Conservation (phyloP, 1,139 yeast genomes). For the Kodamaea derodonti region DNA sequence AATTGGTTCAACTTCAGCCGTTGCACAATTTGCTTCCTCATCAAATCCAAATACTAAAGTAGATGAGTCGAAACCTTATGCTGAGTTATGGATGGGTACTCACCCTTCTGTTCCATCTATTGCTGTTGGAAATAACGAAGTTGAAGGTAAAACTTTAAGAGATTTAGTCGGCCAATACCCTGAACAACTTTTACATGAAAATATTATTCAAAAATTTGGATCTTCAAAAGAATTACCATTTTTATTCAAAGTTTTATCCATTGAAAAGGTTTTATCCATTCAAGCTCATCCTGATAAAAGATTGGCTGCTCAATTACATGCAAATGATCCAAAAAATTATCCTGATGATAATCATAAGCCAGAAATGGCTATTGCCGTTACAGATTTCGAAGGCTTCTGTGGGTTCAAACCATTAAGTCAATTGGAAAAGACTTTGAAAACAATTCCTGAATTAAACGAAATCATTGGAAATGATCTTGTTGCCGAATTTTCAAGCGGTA, state of each 20-base stretch:
- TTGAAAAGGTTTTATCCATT: conserved; percentile 86
- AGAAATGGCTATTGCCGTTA: conserved; percentile 97
- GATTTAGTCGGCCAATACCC: conserved; percentile 64
- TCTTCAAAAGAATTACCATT: conserved; percentile 76
- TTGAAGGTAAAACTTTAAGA: conserved; percentile 52
- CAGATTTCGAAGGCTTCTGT: conserved; percentile 95
- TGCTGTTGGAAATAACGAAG: conserved; percentile 30
- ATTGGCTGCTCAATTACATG: conserved; percentile 72
- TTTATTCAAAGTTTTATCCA: conserved; percentile 87
- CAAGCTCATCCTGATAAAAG: conserved; percentile 98
- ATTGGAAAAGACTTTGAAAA: conserved; percentile 60
- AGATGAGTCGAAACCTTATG: conserved; percentile 76
- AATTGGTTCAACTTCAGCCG: conserved; percentile 77
- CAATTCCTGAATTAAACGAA: conserved; percentile 70
- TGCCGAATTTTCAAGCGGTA: conserved; percentile 47
- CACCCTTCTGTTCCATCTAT: conserved; percentile 90
- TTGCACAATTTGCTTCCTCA: conserved; percentile 77
- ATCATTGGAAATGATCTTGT: conserved; percentile 65
- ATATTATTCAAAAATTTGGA: conserved; percentile 64
- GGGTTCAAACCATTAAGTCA: conserved; percentile 91
- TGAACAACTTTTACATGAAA: conserved; percentile 50
- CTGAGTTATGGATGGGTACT: conserved; percentile 98
- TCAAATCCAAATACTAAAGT: conserved; percentile 60
- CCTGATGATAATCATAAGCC: conserved; percentile 99
- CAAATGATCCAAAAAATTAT: conserved; percentile 83